phyloP scores from a whole-genome alignment of 306 rosid species.

The Pyrus communis region DNA sequence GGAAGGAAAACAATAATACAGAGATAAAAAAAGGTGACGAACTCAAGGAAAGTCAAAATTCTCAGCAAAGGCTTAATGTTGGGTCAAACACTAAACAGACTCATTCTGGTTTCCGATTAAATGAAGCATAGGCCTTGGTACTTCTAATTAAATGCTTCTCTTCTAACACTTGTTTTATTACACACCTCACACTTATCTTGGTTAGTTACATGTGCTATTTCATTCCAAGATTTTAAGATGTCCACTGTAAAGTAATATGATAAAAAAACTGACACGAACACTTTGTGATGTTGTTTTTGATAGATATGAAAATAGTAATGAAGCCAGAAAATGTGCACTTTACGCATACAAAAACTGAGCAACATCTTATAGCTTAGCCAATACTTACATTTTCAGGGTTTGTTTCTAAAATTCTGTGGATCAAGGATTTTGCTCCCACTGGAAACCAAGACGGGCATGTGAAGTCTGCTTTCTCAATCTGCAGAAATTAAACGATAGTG shows the following conservation, averaged over 20 bases:
- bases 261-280: not conserved
- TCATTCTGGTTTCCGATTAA: not conserved
- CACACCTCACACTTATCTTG: not conserved
- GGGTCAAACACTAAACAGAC: not conserved
- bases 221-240: not conserved
- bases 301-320: not conserved
- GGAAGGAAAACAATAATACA: not conserved
- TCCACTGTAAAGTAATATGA: not conserved
- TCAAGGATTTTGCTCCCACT: constrained; percentile 65
- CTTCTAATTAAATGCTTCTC: not conserved
- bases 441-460: constrained; percentile 87
- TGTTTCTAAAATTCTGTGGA: constrained; percentile 64
- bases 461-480: constrained; percentile 72
- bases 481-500: constrained; percentile 17
- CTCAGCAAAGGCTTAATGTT: not conserved
- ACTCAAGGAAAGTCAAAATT: not conserved
- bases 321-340: not conserved
- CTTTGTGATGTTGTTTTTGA: not conserved
- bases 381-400: constrained; percentile 69
- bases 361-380: constrained; percentile 7
- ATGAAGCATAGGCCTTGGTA: not conserved
- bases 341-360: not conserved
- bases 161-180: not conserved
- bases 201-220: not conserved
- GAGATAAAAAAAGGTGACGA: not conserved